phyloP scores from a whole-genome alignment of 257 asterid species.

The Voacanga thouarsii region DNA sequence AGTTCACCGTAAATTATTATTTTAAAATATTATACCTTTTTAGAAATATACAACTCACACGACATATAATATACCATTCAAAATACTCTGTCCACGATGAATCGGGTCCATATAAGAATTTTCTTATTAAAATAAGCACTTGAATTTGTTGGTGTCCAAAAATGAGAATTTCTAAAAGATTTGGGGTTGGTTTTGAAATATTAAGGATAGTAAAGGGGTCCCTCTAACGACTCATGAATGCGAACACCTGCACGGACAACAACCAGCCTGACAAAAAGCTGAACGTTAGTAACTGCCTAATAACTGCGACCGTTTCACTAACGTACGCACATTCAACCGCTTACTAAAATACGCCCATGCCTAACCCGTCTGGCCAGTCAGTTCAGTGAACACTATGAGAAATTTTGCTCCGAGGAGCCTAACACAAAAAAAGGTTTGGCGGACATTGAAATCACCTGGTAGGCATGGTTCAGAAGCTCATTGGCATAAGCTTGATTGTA shows the following conservation, averaged over 20 bases:
- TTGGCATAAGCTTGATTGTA: constrained; percentile 60
- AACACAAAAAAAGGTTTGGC: background rate
- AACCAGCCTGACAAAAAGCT: constrained; percentile 28
- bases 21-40: too few species aligned
- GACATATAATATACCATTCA: too few species aligned
- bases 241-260: constrained; percentile 25
- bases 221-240: background rate
- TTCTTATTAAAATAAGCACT: background rate
- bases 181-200: background rate
- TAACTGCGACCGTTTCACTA: constrained; percentile 24
- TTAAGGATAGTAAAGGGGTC: background rate
- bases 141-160: background rate
- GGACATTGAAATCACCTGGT: constrained; percentile 45
- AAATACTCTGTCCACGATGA: too few species aligned
- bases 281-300: constrained; percentile 31
- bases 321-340: constrained; percentile 16
- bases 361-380: background rate
- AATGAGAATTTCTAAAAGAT: background rate
- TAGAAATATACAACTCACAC: too few species aligned
- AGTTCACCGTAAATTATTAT: too few species aligned
- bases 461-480: constrained; percentile 71
- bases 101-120: too few species aligned
- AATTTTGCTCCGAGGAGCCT: background rate
- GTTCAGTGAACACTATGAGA: background rate
- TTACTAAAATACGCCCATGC: constrained; percentile 18